phyloP scores from a whole-genome alignment of 441 rosid genomes.

The Gossypium trilobum region DNA sequence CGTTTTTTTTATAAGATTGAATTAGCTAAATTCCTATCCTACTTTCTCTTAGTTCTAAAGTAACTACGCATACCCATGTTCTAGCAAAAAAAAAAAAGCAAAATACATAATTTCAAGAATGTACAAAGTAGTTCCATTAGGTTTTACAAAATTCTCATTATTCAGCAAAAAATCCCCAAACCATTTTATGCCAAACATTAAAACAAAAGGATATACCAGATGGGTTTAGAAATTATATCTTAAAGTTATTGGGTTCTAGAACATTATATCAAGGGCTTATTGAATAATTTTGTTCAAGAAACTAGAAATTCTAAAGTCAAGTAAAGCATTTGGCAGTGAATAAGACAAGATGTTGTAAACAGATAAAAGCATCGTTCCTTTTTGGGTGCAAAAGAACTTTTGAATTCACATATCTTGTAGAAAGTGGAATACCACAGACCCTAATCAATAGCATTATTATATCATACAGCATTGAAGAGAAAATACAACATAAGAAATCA shows the following conservation, averaged over 20 bases:
- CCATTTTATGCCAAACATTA: background rate
- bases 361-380: background rate
- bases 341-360: background rate
- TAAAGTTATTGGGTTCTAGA: background rate
- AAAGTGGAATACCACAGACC: background rate
- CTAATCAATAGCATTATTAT: background rate
- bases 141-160: background rate
- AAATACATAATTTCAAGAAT: background rate
- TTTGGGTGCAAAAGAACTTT: background rate
- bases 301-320: background rate
- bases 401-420: too few relatives aligned
- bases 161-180: background rate
- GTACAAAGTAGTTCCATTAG: background rate
- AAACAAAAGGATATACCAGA: background rate
- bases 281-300: background rate
- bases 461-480: background rate
- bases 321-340: background rate
- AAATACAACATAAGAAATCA: background rate
- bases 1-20: background rate
- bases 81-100: background rate
- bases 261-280: background rate
- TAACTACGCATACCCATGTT: background rate
- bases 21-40: background rate
- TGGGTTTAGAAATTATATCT: background rate
- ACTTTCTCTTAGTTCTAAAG: background rate